A percentile compares a stretch with the other conserved stretches of the same genome.
Evolutionary conservation across 352 stramenopile genomes (phyloP).

Genomic region (Pythium vanterpoolii): DNA sequence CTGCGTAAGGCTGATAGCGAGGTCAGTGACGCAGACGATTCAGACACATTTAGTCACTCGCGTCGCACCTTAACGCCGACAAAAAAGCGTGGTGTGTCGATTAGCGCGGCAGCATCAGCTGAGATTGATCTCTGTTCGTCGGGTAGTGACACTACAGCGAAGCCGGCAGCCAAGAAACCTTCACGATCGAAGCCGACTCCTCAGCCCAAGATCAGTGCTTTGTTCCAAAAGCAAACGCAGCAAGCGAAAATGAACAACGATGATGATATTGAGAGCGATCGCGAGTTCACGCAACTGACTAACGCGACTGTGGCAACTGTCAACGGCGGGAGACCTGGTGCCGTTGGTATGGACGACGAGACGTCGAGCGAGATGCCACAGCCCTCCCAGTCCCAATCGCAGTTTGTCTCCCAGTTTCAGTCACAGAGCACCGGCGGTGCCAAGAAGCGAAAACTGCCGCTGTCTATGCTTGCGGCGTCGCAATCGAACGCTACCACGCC

Average conservation of each 20-base stretch:
- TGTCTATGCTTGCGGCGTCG: conserved; percentile 65
- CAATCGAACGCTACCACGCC: conserved; percentile 30
- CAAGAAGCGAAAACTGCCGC: conserved; percentile 61
- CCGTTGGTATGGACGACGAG: neutral
- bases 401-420: conserved; percentile 43
- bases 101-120: conserved; percentile 5
- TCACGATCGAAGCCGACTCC: conserved; percentile 34
- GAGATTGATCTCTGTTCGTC: conserved; percentile 46
- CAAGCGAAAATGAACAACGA: conserved; percentile 16
- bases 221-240: conserved; percentile 35
- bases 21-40: conserved; percentile 10
- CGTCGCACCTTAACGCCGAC: conserved; percentile 5
- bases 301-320: conserved; percentile 10
- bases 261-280: conserved; percentile 70
- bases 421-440: conserved; percentile 18
- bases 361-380: conserved; percentile 22
- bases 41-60: neutral
- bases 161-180: conserved; percentile 1
- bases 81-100: conserved; percentile 22
- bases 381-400: conserved; percentile 29
- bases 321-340: neutral
- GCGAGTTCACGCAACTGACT: conserved; percentile 59
- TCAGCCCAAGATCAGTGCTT: conserved; percentile 55
- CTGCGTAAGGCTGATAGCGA: conserved; percentile 20
- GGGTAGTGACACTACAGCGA: conserved; percentile 5